A percentile compares a stretch with the other conserved stretches of the same genome.
Conservation (phyloP, 805 yeast species). For the Ogataea pini region DNA sequence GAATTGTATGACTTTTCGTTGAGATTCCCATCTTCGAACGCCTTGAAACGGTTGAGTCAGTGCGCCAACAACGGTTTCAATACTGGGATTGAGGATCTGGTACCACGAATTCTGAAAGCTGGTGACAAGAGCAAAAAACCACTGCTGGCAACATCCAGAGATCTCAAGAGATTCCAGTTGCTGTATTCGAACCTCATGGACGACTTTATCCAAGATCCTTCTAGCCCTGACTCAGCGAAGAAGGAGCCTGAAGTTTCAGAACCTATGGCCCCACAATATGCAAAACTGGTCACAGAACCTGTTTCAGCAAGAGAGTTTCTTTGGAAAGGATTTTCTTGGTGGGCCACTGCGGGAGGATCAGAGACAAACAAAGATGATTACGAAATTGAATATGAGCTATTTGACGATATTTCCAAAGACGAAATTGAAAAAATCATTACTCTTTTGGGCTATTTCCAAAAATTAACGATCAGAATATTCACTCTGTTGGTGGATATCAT, state of each 20-base stretch:
- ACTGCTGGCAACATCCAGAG: slow-evolving; percentile 39
- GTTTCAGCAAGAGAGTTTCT: slow-evolving; percentile 57
- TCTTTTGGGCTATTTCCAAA: slow-evolving; percentile 54
- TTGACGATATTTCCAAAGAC: slow-evolving; percentile 25
- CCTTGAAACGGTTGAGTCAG: slow-evolving; percentile 1
- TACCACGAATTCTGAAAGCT: slow-evolving; percentile 24
- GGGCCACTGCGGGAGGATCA: slow-evolving; percentile 82
- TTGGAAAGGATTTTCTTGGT: slow-evolving; percentile 78
- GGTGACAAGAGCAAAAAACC: slow-evolving; percentile 11
- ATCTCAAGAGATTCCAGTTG: slow-evolving; percentile 37
- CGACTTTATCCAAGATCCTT: slow-evolving; percentile 2
- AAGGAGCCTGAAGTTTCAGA: slow-evolving; percentile 17
- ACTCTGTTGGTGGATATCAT: slow-evolving; percentile 40
- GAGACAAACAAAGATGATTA: slow-evolving; percentile 40
- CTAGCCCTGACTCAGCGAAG: slow-evolving; percentile 4
- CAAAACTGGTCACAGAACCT: slow-evolving; percentile 40
- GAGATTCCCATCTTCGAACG: slow-evolving; percentile 22
- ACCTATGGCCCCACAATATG: slow-evolving; percentile 17
- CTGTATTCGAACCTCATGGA: slow-evolving; percentile 24
- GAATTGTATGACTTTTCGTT: slow-evolving; percentile 51
- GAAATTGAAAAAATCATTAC: slow-evolving; percentile 29
- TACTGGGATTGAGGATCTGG: slow-evolving; percentile 13
- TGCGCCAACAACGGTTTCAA: not conserved
- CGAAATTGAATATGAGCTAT: slow-evolving; percentile 37
- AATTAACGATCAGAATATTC: slow-evolving; percentile 46